These are phyloP conservation scores for Starmerella cellae DNA, from an alignment of 805 yeast genomes.

Conservation along the genomic window DNA sequence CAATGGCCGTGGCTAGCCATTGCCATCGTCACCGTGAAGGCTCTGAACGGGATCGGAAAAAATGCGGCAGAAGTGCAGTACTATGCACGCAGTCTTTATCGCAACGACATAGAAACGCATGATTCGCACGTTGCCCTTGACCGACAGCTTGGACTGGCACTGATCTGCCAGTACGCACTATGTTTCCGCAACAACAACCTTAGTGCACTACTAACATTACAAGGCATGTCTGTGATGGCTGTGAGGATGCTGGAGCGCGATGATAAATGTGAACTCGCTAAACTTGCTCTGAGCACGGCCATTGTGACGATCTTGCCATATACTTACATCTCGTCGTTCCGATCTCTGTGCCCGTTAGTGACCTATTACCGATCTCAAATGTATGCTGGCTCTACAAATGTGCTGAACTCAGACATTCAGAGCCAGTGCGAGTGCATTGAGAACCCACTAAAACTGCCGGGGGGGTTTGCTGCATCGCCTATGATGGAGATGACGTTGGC, in stretches of 20 bases:
- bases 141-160: constrained; percentile 13
- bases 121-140: constrained; percentile 4
- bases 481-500: constrained; percentile 8
- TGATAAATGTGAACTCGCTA: constrained; percentile 1
- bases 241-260: constrained; percentile 4
- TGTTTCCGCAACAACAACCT: constrained; percentile 16
- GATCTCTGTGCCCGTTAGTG: constrained; percentile 5
- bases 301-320: constrained; percentile 14
- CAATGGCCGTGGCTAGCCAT: constrained; percentile 17
- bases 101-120: not conserved
- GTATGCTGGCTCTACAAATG: not conserved
- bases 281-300: constrained; percentile 5
- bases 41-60: constrained; percentile 13
- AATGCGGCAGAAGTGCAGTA: constrained; percentile 9
- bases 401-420: not conserved
- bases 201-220: constrained; percentile 13
- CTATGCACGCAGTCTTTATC: constrained; percentile 7
- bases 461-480: constrained; percentile 3
- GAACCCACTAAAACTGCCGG: not conserved
- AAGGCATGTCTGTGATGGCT: constrained; percentile 11
- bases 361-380: constrained; percentile 5
- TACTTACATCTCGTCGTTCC: constrained; percentile 6
- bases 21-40: constrained; percentile 18
- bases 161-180: constrained; percentile 16
- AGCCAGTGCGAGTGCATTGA: not conserved